phyloP scores from a whole-genome alignment of 257 asterid genomes.

The Ilex aquifolium region DNA sequence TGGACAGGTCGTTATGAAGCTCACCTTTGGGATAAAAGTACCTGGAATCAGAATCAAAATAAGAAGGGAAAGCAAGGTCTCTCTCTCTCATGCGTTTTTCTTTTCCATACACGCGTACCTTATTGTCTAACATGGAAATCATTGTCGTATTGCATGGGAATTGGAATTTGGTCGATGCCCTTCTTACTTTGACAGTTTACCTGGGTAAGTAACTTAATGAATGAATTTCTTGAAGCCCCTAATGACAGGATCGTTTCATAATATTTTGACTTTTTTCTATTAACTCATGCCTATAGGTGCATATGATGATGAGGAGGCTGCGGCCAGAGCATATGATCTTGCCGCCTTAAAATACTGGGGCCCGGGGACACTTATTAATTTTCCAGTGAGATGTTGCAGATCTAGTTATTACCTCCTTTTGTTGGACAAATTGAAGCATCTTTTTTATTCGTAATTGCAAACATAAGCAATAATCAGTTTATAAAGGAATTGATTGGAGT shows the following conservation, averaged over 20 bases:
- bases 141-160: slow-evolving; percentile 25
- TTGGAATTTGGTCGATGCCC: slow-evolving; percentile 22
- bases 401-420: slow-evolving; percentile 2
- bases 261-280: slow-evolving; percentile 7
- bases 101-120: slow-evolving; percentile 5
- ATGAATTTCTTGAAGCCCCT: slow-evolving; percentile 7
- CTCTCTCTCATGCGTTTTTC: not conserved
- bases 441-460: slow-evolving; percentile 3
- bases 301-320: slow-evolving; percentile 98
- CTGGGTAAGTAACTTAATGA: slow-evolving; percentile 62
- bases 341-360: slow-evolving; percentile 99
- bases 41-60: slow-evolving; percentile 98
- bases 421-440: slow-evolving; percentile 6
- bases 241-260: no score
- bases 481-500: no score
- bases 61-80: slow-evolving; percentile 99
- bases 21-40: slow-evolving; percentile 98
- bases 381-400: slow-evolving; percentile 65
- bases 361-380: slow-evolving; percentile 94
- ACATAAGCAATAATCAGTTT: not conserved
- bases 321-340: slow-evolving; percentile 98
- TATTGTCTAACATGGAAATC: no score
- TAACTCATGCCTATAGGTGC: slow-evolving; percentile 55
- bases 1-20: slow-evolving; percentile 99
- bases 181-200: slow-evolving; percentile 62